Base-by-base conservation (phyloP, 495 filamentous ascomycete species). In the Neurospora sp. region DNA sequence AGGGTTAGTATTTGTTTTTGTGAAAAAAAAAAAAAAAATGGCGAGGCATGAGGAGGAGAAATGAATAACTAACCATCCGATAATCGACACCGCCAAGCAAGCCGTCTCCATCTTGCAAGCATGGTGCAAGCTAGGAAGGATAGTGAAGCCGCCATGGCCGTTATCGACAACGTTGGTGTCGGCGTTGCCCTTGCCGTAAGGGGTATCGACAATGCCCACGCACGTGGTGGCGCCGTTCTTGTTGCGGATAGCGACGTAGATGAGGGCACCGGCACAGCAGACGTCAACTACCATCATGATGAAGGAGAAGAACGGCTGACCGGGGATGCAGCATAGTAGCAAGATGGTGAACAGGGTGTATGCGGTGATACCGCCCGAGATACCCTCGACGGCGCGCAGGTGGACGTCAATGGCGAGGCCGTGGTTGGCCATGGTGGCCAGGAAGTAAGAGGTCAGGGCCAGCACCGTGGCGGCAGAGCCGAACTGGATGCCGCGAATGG, bases 401-500 rank as follows among this genome's bases (percentile, higher is more conserved):
- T 88, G 92, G 75, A 79, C 87, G 4, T 85, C 83, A 76, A 94
- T 93, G 42, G 75, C 53, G 27, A 88, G 78, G 75, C 88, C 74
- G 80, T 91, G 87, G 74, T 88, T 84, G 69, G 85, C 71, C 12
- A 93, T 88, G 31, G 85, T 81, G 1, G 88, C 85, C 37, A 92
- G 84, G 83, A 89, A 91, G 82, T 92, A 97, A 37, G 91, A 92
- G 86, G 91, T 94, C 74, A 96, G 88, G 78, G 89, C 92, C 69
- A 97, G 86, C 71, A 94, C 88, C 72, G 96, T 84, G 72, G 85
- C 90, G 37, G 89, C 84, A 77, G 87, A 91, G 78, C 89, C 84
- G 82, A 95, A 91, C 76, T 93, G 86, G n/a, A 97, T 81, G 66
- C 83, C 76, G 73, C 92, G 90, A 73, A 93, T 80, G 77, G 89